Conservation (phyloP, 1,139 yeast species). For the Taphrina sp. region DNA sequence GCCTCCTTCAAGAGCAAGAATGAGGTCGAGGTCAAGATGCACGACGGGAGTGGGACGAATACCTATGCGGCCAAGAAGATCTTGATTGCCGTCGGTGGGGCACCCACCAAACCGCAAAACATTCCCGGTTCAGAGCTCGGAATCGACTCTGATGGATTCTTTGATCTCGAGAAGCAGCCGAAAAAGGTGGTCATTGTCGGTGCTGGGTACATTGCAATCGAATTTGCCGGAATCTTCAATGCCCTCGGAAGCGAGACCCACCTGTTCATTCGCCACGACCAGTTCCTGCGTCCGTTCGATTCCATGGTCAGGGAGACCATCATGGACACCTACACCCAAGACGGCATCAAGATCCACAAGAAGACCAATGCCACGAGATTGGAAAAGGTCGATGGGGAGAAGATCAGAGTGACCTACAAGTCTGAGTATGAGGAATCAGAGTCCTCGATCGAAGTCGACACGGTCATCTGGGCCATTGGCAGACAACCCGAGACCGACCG, state of each 20-base stretch:
- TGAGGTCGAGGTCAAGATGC: constrained; percentile 70
- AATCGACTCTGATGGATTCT: constrained; percentile 88
- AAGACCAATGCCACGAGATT: constrained; percentile 50
- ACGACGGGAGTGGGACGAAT: constrained; percentile 51
- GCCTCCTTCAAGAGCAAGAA: constrained; percentile 62
- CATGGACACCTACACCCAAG: constrained; percentile 73
- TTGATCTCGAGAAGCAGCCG: constrained; percentile 75
- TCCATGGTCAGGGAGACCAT: constrained; percentile 72
- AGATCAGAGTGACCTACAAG: constrained; percentile 61
- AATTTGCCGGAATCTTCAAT: constrained; percentile 88
- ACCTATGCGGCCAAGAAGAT: constrained; percentile 75
- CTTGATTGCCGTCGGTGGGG: constrained; percentile 91
- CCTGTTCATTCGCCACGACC: constrained; percentile 83
- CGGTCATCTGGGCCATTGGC: constrained; percentile 89
- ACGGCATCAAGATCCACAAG: constrained; percentile 79
- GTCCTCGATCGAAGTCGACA: constrained; percentile 65
- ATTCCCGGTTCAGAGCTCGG: constrained; percentile 83
- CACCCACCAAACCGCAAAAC: constrained; percentile 64
- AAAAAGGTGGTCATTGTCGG: constrained; percentile 92
- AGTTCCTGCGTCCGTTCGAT: constrained; percentile 85
- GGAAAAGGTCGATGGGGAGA: constrained; percentile 55
- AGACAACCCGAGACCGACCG: constrained; percentile 68
- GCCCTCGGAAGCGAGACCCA: constrained; percentile 87
- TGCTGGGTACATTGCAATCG: constrained; percentile 96
- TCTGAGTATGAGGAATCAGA: constrained; percentile 47